Evolutionary conservation across 108 stramenopile species (phyloP).

Genomic region (Stephanodiscus minutulus): DNA sequence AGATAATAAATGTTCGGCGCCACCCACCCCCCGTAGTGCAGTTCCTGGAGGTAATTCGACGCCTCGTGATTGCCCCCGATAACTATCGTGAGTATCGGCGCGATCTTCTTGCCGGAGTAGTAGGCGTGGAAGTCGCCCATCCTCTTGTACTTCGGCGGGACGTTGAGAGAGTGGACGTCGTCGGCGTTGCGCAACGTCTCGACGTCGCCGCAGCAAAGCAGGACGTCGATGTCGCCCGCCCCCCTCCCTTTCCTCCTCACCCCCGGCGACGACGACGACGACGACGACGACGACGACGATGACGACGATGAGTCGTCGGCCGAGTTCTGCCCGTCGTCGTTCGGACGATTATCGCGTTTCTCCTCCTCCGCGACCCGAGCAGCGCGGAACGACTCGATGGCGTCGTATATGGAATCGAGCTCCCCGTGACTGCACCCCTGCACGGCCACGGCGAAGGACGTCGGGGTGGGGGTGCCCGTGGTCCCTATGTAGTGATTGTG

Average conservation of each 20-base stretch:
- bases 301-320: not conserved
- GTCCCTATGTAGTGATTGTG: conserved; percentile 35
- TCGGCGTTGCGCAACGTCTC: conserved; percentile 86
- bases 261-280: too few relatives aligned
- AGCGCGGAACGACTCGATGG: conserved; percentile 53
- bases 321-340: not conserved
- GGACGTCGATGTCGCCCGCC: conserved; percentile 72
- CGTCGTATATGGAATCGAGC: conserved; percentile 92
- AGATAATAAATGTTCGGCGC: conserved; percentile 99
- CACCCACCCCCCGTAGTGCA: conserved; percentile 98
- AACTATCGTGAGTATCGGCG: conserved; percentile 93
- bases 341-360: not conserved
- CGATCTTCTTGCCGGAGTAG: conserved; percentile 85
- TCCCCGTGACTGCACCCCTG: conserved; percentile 99
- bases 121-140: conserved; percentile 92
- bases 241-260: conserved; percentile 27
- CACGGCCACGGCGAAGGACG: conserved; percentile 81
- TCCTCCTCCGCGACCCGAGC: too few relatives aligned
- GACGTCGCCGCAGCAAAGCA: conserved; percentile 99
- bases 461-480: conserved; percentile 29
- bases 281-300: too few relatives aligned
- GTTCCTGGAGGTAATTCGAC: conserved; percentile 89
- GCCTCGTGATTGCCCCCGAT: conserved; percentile 99
- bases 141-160: conserved; percentile 91
- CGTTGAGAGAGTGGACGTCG: conserved; percentile 86